These are phyloP conservation scores for Microcera coccophila DNA, from an alignment of 2,329 filamentous ascomycete genomes.

Conservation along the genomic window DNA sequence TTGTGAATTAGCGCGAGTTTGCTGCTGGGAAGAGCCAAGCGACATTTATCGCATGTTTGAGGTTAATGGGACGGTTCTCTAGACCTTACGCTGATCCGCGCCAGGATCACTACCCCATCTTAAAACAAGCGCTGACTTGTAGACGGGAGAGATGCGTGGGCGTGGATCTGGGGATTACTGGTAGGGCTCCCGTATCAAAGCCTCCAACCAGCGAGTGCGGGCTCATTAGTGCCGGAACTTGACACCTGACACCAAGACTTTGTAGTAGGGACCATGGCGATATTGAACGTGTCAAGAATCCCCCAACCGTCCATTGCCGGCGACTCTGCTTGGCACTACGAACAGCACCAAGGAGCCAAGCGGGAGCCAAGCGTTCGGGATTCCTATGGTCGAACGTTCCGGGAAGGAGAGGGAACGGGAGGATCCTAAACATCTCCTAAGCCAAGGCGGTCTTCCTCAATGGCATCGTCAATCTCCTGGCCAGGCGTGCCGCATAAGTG, in stretches of 20 bases:
- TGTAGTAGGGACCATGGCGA: no score
- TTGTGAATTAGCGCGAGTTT: neutral
- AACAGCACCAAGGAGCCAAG: neutral
- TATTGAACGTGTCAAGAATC: no score
- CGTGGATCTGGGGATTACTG: neutral
- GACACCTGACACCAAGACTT: no score
- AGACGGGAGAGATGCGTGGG: constrained; percentile 5
- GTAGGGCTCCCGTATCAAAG: constrained; percentile 22
- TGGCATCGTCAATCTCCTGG: constrained; percentile 23
- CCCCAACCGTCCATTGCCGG: neutral
- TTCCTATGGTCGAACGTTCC: neutral
- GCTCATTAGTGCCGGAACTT: neutral
- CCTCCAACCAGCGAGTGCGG: constrained; percentile 3
- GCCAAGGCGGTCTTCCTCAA: constrained; percentile 13
- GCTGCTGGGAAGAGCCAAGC: constrained; percentile 19
- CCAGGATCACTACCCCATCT: constrained; percentile 1
- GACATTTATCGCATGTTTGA: constrained; percentile 43
- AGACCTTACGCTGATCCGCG: constrained; percentile 16
- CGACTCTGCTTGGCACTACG: neutral
- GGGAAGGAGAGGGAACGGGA: neutral
- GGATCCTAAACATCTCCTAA: constrained; percentile 3
- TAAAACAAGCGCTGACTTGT: constrained; percentile 15
- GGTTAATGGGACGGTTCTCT: constrained; percentile 44
- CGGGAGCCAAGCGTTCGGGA: neutral
- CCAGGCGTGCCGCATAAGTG: neutral